A percentile compares a stretch with the other conserved stretches of the same genome.
Evolutionary conservation across 345 rosid genomes (phyloP).

Genomic region (Boechera stricta): DNA sequence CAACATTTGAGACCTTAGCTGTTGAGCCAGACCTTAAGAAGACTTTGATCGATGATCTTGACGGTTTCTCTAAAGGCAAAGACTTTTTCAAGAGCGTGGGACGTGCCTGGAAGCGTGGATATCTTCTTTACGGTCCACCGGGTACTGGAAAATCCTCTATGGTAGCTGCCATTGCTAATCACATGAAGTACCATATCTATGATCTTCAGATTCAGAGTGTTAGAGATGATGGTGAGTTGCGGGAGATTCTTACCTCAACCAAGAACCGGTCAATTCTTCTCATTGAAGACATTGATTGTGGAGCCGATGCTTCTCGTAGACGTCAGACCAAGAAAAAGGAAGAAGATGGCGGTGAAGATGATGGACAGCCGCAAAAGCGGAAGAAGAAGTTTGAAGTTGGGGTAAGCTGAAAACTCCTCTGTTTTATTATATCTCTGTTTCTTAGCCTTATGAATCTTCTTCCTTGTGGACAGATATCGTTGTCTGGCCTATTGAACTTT

Average conservation of each 20-base stretch:
- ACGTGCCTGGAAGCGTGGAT: slow-evolving; percentile 47
- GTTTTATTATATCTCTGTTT: slow-evolving; percentile 1
- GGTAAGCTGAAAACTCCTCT: slow-evolving; percentile 20
- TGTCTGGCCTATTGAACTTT: slow-evolving; percentile 46
- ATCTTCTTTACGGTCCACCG: slow-evolving; percentile 48
- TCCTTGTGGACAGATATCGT: slow-evolving; percentile 14
- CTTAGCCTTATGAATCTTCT: neutral
- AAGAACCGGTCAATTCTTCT: slow-evolving; percentile 46
- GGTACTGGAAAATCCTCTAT: slow-evolving; percentile 48
- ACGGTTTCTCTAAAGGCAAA: slow-evolving; percentile 43
- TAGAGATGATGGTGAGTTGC: slow-evolving; percentile 41
- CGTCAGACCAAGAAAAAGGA: slow-evolving; percentile 27
- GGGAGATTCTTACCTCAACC: slow-evolving; percentile 46
- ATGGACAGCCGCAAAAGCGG: neutral
- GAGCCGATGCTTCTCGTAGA: slow-evolving; percentile 45
- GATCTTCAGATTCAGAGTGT: slow-evolving; percentile 50
- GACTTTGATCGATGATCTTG: slow-evolving; percentile 43
- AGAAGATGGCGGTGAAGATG: neutral
- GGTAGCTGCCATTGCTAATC: slow-evolving; percentile 51
- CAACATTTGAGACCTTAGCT: slow-evolving; percentile 47
- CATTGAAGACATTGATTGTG: slow-evolving; percentile 50
- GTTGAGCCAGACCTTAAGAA: slow-evolving; percentile 40
- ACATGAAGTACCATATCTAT: slow-evolving; percentile 49
- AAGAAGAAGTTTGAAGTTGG: slow-evolving; percentile 45
- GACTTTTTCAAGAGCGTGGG: slow-evolving; percentile 48